Evolutionary conservation across 768 basidiomycete species (phyloP), one percentile per base, ranked within the genome.

Genomic region (Boletus sp.): DNA sequence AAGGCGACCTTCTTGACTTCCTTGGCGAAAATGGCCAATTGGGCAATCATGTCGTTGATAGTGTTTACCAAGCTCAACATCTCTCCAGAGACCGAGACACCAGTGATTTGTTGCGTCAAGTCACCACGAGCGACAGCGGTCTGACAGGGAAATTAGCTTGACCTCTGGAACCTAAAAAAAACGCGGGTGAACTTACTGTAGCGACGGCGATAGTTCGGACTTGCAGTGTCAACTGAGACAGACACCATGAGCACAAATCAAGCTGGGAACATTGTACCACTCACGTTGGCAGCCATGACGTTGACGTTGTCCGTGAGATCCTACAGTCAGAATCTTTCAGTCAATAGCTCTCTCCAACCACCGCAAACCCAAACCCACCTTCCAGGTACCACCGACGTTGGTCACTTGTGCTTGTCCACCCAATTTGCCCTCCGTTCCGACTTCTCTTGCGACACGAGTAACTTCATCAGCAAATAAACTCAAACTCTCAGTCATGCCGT

Each of bases 351-450:
- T 20, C 30, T 50, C 14, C 3, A 17, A 15, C 18, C 39, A 28
- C 14, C 14, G 14, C 18, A 45, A 39, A 14, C 39, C 14, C 18
- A 12, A n/a, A 49, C 61, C 46, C 45, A 78, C 80, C 78, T 94
- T 94, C 97, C 97, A 98, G 0, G 93, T 96, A 48, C 97, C 97
- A 57, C 92, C 92, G 45, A 99, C 93, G 67, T 94, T 92, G 59
- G 87, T 89, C 37, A 98, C 97, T 52, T 87, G 82, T 1, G 95
- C 97, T 65, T 96, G 95, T 10, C 95, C 96, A 50, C 96, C 97
- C 66, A 98, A 79, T 63, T 87, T 82, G 35, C 96, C 97, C 70
- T 98, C 97, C 8, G 95, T 98, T 30, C 97, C 97, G 69, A 98
- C 97, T 75, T 98, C 94, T 61, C 92, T 83, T 4, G 95, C 97